Evolutionary conservation across 2,329 filamentous ascomycete genomes (phyloP), one percentile per base, ranked within the genome.

Genomic region (Leptographium procerum): DNA sequence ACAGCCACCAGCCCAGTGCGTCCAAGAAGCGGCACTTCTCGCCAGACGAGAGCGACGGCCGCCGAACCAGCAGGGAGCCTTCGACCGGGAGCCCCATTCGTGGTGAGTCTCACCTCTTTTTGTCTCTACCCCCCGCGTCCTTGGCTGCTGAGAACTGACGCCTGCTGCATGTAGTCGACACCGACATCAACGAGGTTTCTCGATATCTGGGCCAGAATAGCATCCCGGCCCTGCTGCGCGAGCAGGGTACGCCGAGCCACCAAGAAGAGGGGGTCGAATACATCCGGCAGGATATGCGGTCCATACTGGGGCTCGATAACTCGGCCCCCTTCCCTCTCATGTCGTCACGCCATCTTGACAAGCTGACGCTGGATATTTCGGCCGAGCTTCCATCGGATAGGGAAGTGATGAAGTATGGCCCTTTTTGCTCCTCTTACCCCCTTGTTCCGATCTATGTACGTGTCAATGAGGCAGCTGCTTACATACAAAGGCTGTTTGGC

Each of bases 181-280:
- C 78, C 29, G 82, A 85, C 56, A 68, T 73, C 56, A 72, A 75
- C 57, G 78, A 81, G 59, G 73, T 76, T 54, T 79, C 82, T 52
- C 76, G 83, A 48, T 86, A 85, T 68, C 75, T 86, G 36, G 83
- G 83, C 31, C 81, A 86, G 66, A 86, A 86, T 69, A 85, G 82
- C 66, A 86, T 86, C 57, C 83, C 83, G 9, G 83, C 82, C n/a
- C 71, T 86, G 40, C 71, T 86, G 45, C 76, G 82, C 60, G 83
- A 86, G 65, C 83, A 85, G 66, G 77, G 79, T 2, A 77, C 78
- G 2, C 71, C 77, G 45, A 77, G 73, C 61, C 76, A 79, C 57
- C 76, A 77, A 59, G 75, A 75, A 58, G 75, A 79, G 57, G 76
- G 74, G 52, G 74, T 78, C 65, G 80, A 81, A 59, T 61, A 71